Percentiles rank a stretch among this genome's conserved stretches.
Conservation (phyloP, 1,139 yeast genomes). For the Lodderomyces parapsilosis region DNA sequence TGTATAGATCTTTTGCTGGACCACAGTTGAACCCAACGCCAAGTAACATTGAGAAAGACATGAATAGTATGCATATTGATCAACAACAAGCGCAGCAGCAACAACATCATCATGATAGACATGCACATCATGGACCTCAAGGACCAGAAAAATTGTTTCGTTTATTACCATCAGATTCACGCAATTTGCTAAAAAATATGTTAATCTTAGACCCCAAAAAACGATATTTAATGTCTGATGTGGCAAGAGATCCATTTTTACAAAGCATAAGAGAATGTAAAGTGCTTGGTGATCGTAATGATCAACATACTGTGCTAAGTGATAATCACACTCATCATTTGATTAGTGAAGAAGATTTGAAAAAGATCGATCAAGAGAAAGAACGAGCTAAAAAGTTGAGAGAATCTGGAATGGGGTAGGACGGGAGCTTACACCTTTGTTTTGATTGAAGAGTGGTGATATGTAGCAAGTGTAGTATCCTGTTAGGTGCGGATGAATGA, state of each 20-base stretch:
- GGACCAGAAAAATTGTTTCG: slow-evolving; percentile 38
- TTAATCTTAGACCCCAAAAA: slow-evolving; percentile 27
- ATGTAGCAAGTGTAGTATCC: no score
- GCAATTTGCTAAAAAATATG: slow-evolving; percentile 35
- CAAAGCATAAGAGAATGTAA: slow-evolving; percentile 31
- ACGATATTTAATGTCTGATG: slow-evolving; percentile 31
- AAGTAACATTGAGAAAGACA: slow-evolving; percentile 6
- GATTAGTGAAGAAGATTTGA: slow-evolving; percentile 54
- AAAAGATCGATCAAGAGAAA: slow-evolving; percentile 39
- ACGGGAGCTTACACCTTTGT: no score
- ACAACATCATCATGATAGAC: slow-evolving; percentile 6
- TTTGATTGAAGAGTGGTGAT: no score
- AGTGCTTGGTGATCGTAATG: slow-evolving; percentile 11
- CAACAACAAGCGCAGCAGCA: slow-evolving; percentile 2
- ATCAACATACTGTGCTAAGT: slow-evolving; percentile 7
- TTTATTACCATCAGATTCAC: slow-evolving; percentile 37
- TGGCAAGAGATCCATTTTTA: slow-evolving; percentile 29
- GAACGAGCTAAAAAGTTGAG: slow-evolving; percentile 26
- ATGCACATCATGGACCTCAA: slow-evolving; percentile 11
- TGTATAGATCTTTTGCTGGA: slow-evolving; percentile 38
- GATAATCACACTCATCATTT: slow-evolving; percentile 53
- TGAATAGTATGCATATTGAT: slow-evolving; percentile 6
- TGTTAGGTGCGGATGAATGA: no score
- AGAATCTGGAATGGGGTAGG: slow-evolving; percentile 15
- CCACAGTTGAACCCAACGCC: slow-evolving; percentile 10